phyloP scores from a whole-genome alignment of 805 yeast species.

The Suhomyces pyralidae region DNA sequence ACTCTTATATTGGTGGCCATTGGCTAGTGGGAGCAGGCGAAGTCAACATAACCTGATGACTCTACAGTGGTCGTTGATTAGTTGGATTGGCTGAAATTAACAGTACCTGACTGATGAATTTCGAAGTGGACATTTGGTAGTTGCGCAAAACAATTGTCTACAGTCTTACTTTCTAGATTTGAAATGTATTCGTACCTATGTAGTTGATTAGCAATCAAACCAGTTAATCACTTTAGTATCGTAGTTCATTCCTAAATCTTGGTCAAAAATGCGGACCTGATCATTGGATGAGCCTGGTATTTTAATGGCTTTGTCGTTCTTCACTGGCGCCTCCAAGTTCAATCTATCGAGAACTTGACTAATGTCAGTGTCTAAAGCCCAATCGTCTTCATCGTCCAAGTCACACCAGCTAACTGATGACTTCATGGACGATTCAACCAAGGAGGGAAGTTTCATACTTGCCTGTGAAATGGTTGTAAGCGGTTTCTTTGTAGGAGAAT shows the following conservation, averaged over 20 bases:
- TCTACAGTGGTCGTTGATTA: not conserved
- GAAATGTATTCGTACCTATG: not conserved
- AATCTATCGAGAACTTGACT: conserved; percentile 3
- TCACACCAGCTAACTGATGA: conserved; percentile 35
- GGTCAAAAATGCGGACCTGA: conserved; percentile 6
- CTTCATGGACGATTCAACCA: conserved; percentile 30
- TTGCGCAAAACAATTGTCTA: not conserved
- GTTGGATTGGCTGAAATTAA: not conserved
- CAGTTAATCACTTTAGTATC: conserved; percentile 7
- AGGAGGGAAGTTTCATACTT: conserved; percentile 25
- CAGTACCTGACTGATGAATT: not conserved
- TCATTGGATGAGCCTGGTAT: conserved; percentile 5
- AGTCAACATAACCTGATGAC: not conserved
- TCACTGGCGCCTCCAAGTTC: conserved; percentile 3
- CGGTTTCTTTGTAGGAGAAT: not conserved
- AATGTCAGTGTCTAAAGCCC: conserved; percentile 6
- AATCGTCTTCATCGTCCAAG: conserved; percentile 27
- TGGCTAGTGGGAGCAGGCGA: not conserved
- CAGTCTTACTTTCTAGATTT: not conserved
- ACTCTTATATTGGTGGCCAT: not conserved
- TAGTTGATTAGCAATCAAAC: conserved; percentile 5
- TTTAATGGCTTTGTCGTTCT: not conserved
- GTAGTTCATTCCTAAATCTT: conserved; percentile 4
- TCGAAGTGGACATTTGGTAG: not conserved
- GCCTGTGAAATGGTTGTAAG: not conserved